Percentiles rank a stretch among this genome's conserved stretches.
These are phyloP conservation scores for Termitomyces sp. DNA, from an alignment of 768 basidiomycete species.

Conservation along the genomic window DNA sequence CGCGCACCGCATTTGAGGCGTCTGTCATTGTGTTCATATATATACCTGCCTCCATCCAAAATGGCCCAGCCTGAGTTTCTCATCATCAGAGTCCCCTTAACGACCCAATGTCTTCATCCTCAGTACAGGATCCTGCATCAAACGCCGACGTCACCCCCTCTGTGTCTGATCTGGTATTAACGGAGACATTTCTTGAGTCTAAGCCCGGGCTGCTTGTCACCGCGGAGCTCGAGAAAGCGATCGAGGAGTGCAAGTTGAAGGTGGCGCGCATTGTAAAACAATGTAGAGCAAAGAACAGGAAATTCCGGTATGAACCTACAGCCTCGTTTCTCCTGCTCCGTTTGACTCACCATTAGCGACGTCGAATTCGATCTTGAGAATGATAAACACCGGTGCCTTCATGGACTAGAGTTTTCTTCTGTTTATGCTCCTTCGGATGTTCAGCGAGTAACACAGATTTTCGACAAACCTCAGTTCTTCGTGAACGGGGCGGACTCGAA, in stretches of 20 bases:
- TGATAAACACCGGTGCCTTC: constrained; percentile 44
- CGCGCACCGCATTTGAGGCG: constrained; percentile 12
- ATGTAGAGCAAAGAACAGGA: constrained; percentile 42
- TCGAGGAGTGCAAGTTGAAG: constrained; percentile 40
- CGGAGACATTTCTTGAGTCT: constrained; percentile 26
- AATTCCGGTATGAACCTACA: constrained; percentile 36
- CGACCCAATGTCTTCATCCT: constrained; percentile 2
- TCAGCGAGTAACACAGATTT: constrained; percentile 46
- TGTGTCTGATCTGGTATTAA: not conserved
- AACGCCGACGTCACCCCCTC: not conserved
- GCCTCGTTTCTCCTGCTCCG: not conserved
- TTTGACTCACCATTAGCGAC: constrained; percentile 32
- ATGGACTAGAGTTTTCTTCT: constrained; percentile 27
- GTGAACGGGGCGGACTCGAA: constrained; percentile 40
- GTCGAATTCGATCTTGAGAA: constrained; percentile 56
- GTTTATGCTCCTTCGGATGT: constrained; percentile 35
- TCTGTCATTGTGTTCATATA: not conserved
- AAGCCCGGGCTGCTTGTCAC: constrained; percentile 44
- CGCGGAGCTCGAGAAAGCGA: constrained; percentile 44
- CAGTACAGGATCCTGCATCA: not conserved
- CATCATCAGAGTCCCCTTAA: not conserved
- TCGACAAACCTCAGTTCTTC: constrained; percentile 48
- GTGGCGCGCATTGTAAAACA: constrained; percentile 43
- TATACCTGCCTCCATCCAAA: constrained; percentile 1
- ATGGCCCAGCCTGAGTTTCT: not conserved